Percentiles rank a stretch among this genome's conserved stretches.
These are phyloP conservation scores for Boletus sp. DNA, from an alignment of 768 basidiomycete species.

Conservation along the genomic window DNA sequence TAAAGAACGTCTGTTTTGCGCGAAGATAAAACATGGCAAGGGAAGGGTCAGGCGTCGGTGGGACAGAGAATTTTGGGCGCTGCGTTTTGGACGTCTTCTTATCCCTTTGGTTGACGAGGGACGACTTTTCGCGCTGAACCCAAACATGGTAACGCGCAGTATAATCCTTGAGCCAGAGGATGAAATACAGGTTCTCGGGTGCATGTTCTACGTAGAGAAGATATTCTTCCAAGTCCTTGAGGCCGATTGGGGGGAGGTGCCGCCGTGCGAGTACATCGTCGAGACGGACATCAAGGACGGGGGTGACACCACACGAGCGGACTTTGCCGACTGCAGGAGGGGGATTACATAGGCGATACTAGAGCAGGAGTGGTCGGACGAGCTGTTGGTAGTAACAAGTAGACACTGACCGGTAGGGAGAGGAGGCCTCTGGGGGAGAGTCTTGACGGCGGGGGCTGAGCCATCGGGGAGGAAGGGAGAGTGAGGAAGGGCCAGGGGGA, in stretches of 20 bases:
- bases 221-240: slow-evolving; percentile 81
- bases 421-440: slow-evolving; percentile 37
- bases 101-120: slow-evolving; percentile 40
- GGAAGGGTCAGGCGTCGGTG: slow-evolving; percentile 44
- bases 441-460: slow-evolving; percentile 29
- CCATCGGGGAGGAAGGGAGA: slow-evolving; percentile 12
- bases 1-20: slow-evolving; percentile 80
- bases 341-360: slow-evolving; percentile 61
- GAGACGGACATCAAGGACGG: slow-evolving; percentile 62
- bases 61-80: slow-evolving; percentile 29
- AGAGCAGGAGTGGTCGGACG: neutral
- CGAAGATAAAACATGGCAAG: slow-evolving; percentile 75
- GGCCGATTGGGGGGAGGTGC: slow-evolving; percentile 75
- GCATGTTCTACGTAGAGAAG: slow-evolving; percentile 73
- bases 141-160: slow-evolving; percentile 46
- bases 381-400: fast-evolving
- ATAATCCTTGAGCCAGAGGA: slow-evolving; percentile 81
- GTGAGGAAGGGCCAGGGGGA: neutral
- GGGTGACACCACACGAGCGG: slow-evolving; percentile 66
- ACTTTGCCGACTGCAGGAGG: slow-evolving; percentile 68
- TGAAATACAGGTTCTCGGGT: slow-evolving; percentile 82
- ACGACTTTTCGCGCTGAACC: slow-evolving; percentile 32
- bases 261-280: slow-evolving; percentile 75
- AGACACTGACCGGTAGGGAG: slow-evolving; percentile 37
- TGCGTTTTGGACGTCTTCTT: slow-evolving; percentile 35